Conservation (phyloP, 2,329 filamentous ascomycete species). For the Microsporum canis region DNA sequence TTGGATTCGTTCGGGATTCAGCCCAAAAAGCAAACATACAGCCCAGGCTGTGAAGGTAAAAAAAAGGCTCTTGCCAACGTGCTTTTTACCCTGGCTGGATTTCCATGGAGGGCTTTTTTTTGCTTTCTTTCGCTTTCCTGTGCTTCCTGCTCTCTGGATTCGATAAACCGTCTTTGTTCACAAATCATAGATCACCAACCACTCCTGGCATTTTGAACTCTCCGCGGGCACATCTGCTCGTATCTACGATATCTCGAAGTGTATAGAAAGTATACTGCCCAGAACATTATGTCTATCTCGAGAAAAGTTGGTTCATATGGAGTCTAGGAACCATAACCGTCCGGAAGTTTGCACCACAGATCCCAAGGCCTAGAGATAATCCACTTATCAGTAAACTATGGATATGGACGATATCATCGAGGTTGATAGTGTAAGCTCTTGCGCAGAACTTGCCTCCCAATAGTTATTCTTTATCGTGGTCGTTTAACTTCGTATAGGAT, state of each 20-base stretch:
- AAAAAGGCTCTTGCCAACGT: not conserved
- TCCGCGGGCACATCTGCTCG: too few relatives aligned
- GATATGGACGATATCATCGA: not conserved
- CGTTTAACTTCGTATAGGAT: not conserved
- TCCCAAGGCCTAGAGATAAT: not conserved
- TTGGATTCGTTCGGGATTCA: not conserved
- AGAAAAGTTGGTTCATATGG: not conserved
- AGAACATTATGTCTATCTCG: not conserved
- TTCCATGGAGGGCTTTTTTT: not conserved
- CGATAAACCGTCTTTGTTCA: not conserved
- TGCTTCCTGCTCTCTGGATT: not conserved
- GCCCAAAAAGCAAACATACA: constrained; percentile 1
- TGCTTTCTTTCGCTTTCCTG: not conserved
- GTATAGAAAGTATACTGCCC: not conserved
- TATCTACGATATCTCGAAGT: not conserved
- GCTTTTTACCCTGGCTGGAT: not conserved
- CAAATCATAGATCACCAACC: not conserved
- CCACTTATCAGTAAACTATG: too few relatives aligned
- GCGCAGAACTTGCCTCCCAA: not conserved
- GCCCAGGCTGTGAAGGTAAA: not conserved
- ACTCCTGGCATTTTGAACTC: not conserved
- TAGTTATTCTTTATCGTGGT: not conserved
- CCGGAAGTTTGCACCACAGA: not conserved
- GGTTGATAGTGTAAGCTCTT: not conserved
- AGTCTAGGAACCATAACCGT: not conserved